A percentile compares a stretch with the other conserved stretches of the same genome.
phyloP scores from a whole-genome alignment of 768 basidiomycete genomes.

The Lactarius trivialis region DNA sequence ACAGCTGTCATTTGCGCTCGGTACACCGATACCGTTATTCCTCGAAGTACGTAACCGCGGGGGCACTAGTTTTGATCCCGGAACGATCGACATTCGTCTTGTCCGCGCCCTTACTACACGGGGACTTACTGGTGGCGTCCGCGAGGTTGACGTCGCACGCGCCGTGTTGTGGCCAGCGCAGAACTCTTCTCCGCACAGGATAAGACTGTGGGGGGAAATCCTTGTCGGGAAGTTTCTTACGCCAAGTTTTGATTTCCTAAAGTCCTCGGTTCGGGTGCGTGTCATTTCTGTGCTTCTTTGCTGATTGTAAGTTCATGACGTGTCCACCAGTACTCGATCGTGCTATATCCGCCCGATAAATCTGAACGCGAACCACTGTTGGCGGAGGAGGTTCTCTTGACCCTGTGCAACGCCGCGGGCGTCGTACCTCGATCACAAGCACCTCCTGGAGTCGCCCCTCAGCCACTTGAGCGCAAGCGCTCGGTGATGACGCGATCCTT shows the following conservation, averaged over 20 bases:
- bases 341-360: slow-evolving; percentile 6
- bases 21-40: slow-evolving; percentile 18
- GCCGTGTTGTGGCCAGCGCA: slow-evolving; percentile 16
- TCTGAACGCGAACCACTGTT: slow-evolving; percentile 8
- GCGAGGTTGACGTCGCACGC: slow-evolving; percentile 1
- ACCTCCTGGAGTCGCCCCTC: background rate
- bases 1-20: slow-evolving; percentile 16
- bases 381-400: slow-evolving; percentile 24
- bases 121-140: background rate
- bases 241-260: slow-evolving; percentile 14
- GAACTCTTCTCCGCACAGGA: background rate
- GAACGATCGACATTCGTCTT: slow-evolving; percentile 13
- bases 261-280: slow-evolving; percentile 10
- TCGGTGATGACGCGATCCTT: background rate
- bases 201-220: slow-evolving; percentile 15
- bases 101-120: slow-evolving; percentile 11
- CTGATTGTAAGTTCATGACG: background rate
- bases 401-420: slow-evolving; percentile 21
- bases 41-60: background rate
- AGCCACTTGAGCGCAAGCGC: background rate
- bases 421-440: slow-evolving; percentile 3
- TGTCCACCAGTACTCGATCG: slow-evolving; percentile 11
- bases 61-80: background rate
- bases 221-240: background rate
- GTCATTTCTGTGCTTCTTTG: background rate